Evolutionary conservation across 768 basidiomycete genomes (phyloP).

Genomic region (Pleurotus platypus): DNA sequence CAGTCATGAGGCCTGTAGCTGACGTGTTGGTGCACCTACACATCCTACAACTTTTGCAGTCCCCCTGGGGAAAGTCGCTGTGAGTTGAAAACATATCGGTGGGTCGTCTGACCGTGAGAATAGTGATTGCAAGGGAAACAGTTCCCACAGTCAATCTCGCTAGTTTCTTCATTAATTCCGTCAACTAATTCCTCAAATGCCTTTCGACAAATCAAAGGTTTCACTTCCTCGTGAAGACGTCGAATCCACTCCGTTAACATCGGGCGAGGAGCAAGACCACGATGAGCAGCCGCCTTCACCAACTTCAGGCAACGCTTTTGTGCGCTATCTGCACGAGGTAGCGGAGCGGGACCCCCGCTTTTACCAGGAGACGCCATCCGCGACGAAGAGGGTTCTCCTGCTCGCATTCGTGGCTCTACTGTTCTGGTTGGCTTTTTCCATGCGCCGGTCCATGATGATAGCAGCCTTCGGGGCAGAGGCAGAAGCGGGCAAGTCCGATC

Average conservation of each 20-base stretch:
- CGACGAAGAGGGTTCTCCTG: conserved; percentile 44
- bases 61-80: too few species aligned
- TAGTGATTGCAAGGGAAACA: too few species aligned
- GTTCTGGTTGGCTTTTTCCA: conserved; percentile 40
- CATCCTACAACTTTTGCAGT: too few species aligned
- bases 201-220: not conserved
- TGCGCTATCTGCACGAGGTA: conserved; percentile 2
- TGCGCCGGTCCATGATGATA: conserved; percentile 23
- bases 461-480: conserved; percentile 25
- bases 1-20: too few species aligned
- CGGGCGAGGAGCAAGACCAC: not conserved
- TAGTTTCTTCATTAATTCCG: too few species aligned
- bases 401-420: conserved; percentile 36
- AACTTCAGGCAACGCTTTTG: not conserved
- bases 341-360: conserved; percentile 26
- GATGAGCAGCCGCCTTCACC: not conserved
- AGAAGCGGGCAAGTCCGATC: conserved; percentile 26
- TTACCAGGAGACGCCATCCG: conserved; percentile 33
- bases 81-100: too few species aligned
- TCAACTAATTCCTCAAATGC: not conserved
- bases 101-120: too few species aligned
- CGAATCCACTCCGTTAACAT: not conserved
- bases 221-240: not conserved
- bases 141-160: too few species aligned
- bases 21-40: too few species aligned